These are phyloP conservation scores for Penicillium longicatenatum DNA, from an alignment of 495 filamentous ascomycete species.

Conservation along the genomic window DNA sequence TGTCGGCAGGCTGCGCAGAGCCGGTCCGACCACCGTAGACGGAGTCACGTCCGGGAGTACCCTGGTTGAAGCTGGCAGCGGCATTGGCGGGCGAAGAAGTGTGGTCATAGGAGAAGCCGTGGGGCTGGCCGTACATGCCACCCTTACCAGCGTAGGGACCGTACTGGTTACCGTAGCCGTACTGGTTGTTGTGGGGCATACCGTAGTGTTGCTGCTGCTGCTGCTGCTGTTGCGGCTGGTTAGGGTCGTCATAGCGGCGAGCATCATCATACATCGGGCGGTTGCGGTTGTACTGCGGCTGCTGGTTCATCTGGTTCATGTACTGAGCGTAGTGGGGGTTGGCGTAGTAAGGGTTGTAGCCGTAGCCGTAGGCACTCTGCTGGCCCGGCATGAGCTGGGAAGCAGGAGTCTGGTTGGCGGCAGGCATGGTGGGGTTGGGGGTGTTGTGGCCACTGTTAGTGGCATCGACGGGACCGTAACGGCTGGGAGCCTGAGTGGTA, in stretches of 20 bases:
- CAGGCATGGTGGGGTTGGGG: slow-evolving; percentile 76
- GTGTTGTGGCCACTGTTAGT: slow-evolving; percentile 87
- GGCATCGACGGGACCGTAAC: slow-evolving; percentile 72
- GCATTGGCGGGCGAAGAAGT: slow-evolving; percentile 73
- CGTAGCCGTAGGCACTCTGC: slow-evolving; percentile 59
- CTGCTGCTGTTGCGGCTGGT: slow-evolving; percentile 20
- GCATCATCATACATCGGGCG: slow-evolving; percentile 60
- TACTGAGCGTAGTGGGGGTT: slow-evolving; percentile 80
- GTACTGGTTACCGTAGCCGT: slow-evolving; percentile 70
- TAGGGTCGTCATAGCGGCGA: slow-evolving; percentile 49
- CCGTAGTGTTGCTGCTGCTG: slow-evolving; percentile 40
- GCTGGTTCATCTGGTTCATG: slow-evolving; percentile 65
- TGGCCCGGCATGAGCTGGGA: slow-evolving; percentile 65
- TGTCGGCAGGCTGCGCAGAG: slow-evolving; percentile 71
- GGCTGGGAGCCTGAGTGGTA: slow-evolving; percentile 64
- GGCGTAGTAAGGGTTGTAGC: slow-evolving; percentile 78
- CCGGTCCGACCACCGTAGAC: slow-evolving; percentile 77
- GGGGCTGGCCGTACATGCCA: slow-evolving; percentile 78
- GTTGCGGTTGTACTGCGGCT: slow-evolving; percentile 52
- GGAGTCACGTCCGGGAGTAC: slow-evolving; percentile 65
- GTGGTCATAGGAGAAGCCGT: slow-evolving; percentile 83
- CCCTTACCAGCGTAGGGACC: slow-evolving; percentile 74
- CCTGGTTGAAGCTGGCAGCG: slow-evolving; percentile 68
- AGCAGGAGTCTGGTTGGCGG: slow-evolving; percentile 63
- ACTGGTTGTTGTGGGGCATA: slow-evolving; percentile 59